Percentiles rank a stretch among this genome's conserved stretches.
Conservation (phyloP, 441 rosid species). For the Pelargonium citronellum region DNA sequence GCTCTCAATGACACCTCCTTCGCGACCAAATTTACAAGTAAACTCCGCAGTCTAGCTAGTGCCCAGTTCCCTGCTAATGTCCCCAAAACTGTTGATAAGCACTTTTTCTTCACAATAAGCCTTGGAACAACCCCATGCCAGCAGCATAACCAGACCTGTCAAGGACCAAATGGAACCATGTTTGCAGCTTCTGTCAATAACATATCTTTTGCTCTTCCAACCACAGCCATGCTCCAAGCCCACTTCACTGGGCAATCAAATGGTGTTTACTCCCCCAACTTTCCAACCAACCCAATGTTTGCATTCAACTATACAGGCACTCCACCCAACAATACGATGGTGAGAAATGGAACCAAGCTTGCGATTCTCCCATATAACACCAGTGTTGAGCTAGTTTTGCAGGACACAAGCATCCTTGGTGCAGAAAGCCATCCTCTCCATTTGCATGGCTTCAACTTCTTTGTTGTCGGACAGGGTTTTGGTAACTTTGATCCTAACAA, state of each 20-base stretch:
- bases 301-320: conserved; percentile 54
- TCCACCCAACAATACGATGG: conserved; percentile 39
- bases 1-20: conserved; percentile 40
- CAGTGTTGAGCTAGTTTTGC: conserved; percentile 51
- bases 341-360: conserved; percentile 38
- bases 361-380: conserved; percentile 50
- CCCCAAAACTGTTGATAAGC: conserved; percentile 47
- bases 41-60: conserved; percentile 38
- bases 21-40: conserved; percentile 34
- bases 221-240: conserved; percentile 51
- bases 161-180: conserved; percentile 37
- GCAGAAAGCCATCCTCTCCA: conserved; percentile 41
- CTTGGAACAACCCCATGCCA: conserved; percentile 44
- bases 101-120: conserved; percentile 46
- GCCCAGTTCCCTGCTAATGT: conserved; percentile 44
- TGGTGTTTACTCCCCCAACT: conserved; percentile 49
- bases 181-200: conserved; percentile 54
- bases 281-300: conserved; percentile 51
- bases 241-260: conserved; percentile 37
- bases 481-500: conserved; percentile 51
- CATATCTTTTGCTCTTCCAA: conserved; percentile 42
- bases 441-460: conserved; percentile 43
- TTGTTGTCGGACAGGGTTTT: conserved; percentile 49
- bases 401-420: conserved; percentile 47
- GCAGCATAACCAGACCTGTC: conserved; percentile 17